Percentiles rank a stretch among this genome's conserved stretches.
Conservation (phyloP, 1,284 basidiomycete species). For the Heterobasidion irregulare region DNA sequence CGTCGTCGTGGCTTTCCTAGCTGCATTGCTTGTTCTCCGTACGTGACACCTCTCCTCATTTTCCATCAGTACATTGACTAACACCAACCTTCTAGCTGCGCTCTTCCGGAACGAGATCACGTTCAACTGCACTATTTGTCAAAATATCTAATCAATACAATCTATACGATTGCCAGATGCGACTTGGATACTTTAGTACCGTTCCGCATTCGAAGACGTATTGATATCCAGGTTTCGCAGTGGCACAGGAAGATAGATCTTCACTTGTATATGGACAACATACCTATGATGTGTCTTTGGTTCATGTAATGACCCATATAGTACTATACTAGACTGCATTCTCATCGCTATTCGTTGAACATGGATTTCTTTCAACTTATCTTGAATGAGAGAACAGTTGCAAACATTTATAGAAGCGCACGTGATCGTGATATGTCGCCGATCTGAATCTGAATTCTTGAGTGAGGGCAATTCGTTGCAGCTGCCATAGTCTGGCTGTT, state of each 20-base stretch:
- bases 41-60: constrained; percentile 23
- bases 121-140: constrained; percentile 66
- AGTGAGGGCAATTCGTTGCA: background rate
- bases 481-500: background rate
- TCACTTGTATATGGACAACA: constrained; percentile 2
- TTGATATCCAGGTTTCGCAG: constrained; percentile 1
- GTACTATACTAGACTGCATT: background rate
- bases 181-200: background rate
- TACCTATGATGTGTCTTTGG: background rate
- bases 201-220: background rate
- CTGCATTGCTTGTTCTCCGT: constrained; percentile 79
- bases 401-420: background rate
- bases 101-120: constrained; percentile 64
- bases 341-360: background rate
- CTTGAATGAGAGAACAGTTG: background rate
- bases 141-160: constrained; percentile 53
- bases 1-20: constrained; percentile 70
- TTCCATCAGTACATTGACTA: constrained; percentile 8
- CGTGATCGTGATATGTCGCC: background rate
- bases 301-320: constrained; percentile 4
- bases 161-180: constrained; percentile 4
- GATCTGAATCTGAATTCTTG: background rate
- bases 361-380: background rate
- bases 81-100: constrained; percentile 34
- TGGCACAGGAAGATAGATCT: background rate